A percentile compares a stretch with the other conserved stretches of the same genome.
Evolutionary conservation across 2,329 filamentous ascomycete genomes (phyloP).

Genomic region (Alternaria sp.): DNA sequence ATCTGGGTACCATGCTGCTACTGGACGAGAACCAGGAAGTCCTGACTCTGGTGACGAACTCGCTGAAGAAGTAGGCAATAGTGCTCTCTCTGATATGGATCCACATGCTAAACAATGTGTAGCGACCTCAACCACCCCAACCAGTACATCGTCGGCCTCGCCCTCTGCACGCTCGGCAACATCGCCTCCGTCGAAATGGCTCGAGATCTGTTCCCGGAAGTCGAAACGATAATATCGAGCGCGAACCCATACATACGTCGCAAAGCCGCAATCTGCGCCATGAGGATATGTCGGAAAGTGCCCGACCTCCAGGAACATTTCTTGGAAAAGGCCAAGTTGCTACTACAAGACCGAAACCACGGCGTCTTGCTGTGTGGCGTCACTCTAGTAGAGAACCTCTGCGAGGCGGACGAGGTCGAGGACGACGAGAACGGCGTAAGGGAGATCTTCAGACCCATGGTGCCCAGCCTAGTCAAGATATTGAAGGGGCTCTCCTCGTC

Average conservation of each 20-base stretch:
- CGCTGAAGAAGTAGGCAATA: constrained; percentile 82
- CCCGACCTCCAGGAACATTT: constrained; percentile 98
- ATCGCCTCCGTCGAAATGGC: constrained; percentile 99
- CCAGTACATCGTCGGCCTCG: constrained; percentile 96
- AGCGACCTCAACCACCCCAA: constrained; percentile 97
- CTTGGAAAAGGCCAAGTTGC: constrained; percentile 85
- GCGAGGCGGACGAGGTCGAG: constrained; percentile 92
- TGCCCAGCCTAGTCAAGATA: constrained; percentile 85
- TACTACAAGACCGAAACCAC: constrained; percentile 92
- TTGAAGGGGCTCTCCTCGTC: constrained; percentile 92
- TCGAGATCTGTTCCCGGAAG: constrained; percentile 92
- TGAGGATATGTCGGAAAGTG: constrained; percentile 98
- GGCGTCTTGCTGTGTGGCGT: constrained; percentile 92
- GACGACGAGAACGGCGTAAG: constrained; percentile 88
- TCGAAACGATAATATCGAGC: constrained; percentile 88
- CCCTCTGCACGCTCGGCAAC: constrained; percentile 94
- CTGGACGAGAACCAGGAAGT: constrained; percentile 99
- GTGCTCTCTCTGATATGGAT: no score
- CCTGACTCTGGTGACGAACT: constrained; percentile 95
- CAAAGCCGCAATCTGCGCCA: constrained; percentile 97
- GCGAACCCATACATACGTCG: constrained; percentile 98
- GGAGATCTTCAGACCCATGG: constrained; percentile 86
- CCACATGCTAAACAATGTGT: constrained; percentile 21
- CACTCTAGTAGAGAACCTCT: constrained; percentile 88
- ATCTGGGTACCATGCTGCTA: constrained; percentile 93